Evolutionary conservation across 208 protist species (phyloP).

Genomic region (Wallacemonas sp.): DNA sequence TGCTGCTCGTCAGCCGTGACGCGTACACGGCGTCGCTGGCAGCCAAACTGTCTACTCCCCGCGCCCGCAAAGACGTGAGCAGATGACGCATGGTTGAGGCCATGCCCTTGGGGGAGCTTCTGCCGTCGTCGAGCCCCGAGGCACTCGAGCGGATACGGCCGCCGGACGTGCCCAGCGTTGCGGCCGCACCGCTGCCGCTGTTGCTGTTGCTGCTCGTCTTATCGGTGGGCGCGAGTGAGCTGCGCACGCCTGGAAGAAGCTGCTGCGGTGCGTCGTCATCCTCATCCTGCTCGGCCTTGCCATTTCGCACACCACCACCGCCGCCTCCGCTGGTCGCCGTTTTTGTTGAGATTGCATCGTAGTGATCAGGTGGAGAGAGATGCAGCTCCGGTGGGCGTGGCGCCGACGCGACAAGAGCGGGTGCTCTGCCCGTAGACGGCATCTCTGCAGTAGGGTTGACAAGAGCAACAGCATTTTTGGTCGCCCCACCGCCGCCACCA

Average conservation of each 20-base stretch:
- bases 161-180: neutral
- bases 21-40: neutral
- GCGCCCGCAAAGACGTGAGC: constrained; percentile 7
- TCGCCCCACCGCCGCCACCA: too few relatives aligned
- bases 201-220: too few relatives aligned
- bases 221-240: too few relatives aligned
- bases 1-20: neutral
- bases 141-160: neutral
- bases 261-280: too few relatives aligned
- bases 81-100: constrained; percentile 2
- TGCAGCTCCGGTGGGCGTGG: neutral
- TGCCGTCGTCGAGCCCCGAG: neutral
- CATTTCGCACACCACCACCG: neutral
- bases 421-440: too few relatives aligned
- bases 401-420: neutral
- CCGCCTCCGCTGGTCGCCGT: too few relatives aligned
- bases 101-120: neutral
- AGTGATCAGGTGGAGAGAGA: neutral
- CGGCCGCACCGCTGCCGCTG: too few relatives aligned
- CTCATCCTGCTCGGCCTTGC: too few relatives aligned
- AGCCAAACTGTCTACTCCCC: neutral
- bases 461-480: too few relatives aligned
- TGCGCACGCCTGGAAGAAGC: too few relatives aligned
- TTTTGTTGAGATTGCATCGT: too few relatives aligned
- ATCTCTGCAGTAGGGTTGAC: too few relatives aligned